These are phyloP conservation scores for Tuber aestivum DNA, from an alignment of 495 filamentous ascomycete species.

Conservation along the genomic window DNA sequence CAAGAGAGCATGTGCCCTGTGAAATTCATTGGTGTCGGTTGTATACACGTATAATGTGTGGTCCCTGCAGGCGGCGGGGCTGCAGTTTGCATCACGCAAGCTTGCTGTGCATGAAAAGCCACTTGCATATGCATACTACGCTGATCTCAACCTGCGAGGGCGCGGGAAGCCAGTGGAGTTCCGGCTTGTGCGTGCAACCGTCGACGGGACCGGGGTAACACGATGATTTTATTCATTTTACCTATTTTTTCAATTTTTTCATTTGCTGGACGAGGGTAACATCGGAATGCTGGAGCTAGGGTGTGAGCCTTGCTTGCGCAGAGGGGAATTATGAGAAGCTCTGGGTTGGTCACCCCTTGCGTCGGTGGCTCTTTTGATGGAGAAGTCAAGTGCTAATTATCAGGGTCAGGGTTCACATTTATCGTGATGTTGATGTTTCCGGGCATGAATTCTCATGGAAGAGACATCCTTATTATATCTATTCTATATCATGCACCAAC, in stretches of 20 bases:
- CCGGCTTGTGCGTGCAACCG: conserved; percentile 32
- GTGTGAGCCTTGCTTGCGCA: not conserved
- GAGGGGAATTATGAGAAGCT: not conserved
- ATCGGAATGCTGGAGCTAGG: not conserved
- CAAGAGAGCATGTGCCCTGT: conserved; percentile 35
- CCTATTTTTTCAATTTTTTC: conserved; percentile 2
- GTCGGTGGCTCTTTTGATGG: conserved; percentile 2
- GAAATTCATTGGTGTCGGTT: conserved; percentile 42
- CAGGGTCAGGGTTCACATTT: not conserved
- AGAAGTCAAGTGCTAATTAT: conserved; percentile 1
- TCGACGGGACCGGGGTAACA: conserved; percentile 39
- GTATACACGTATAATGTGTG: conserved; percentile 44
- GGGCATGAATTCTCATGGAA: not conserved
- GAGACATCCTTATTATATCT: not conserved
- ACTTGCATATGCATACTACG: conserved; percentile 45
- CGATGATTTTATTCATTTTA: conserved; percentile 22
- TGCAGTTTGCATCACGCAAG: conserved; percentile 44
- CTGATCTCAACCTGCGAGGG: conserved; percentile 47
- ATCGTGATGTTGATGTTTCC: not conserved
- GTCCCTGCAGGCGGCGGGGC: conserved; percentile 43
- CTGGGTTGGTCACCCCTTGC: not conserved
- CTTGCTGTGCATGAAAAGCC: conserved; percentile 42
- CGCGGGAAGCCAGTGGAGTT: conserved; percentile 42
- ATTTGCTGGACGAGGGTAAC: not conserved
- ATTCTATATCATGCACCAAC: not conserved